Evolutionary conservation across 768 basidiomycete species (phyloP).

Genomic region (Serpula lacrymans): DNA sequence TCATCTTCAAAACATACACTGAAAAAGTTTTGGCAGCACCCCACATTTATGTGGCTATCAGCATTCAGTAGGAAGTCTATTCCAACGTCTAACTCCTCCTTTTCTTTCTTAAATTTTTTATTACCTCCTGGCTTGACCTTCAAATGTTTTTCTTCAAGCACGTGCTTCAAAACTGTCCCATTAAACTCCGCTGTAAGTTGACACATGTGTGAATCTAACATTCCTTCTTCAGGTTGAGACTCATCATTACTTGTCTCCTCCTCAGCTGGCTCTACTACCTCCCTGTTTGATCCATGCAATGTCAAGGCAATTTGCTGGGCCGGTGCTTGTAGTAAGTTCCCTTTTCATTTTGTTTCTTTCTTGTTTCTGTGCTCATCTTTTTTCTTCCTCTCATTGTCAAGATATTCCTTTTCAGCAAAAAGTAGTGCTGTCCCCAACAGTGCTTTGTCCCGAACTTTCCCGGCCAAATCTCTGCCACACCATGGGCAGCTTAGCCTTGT

Average conservation of each 20-base stretch:
- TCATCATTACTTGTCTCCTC: too few relatives aligned
- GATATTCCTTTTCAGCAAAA: constrained; percentile 8
- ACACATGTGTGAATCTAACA: too few relatives aligned
- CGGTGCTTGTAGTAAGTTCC: too few relatives aligned
- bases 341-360: constrained; percentile 5
- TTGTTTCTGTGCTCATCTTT: constrained; percentile 3
- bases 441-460: background rate
- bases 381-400: constrained; percentile 4
- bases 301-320: too few relatives aligned
- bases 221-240: too few relatives aligned
- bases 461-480: constrained; percentile 9
- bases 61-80: constrained; percentile 30
- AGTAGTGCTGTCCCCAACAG: constrained; percentile 3
- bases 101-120: too few relatives aligned
- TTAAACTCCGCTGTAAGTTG: too few relatives aligned
- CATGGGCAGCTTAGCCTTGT: constrained; percentile 2
- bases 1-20: constrained; percentile 19
- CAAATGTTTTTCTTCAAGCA: constrained; percentile 5
- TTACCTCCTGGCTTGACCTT: too few relatives aligned
- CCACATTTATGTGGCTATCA: constrained; percentile 1
- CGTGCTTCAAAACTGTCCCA: too few relatives aligned
- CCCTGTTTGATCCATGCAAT: too few relatives aligned
- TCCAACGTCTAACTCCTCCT: constrained; percentile 11
- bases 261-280: too few relatives aligned
- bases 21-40: constrained; percentile 12